Percentiles rank a stretch among this genome's conserved stretches.
Evolutionary conservation across 371 early-diverging fungal species (phyloP).

Genomic region (Choanephora cucurbitarum): DNA sequence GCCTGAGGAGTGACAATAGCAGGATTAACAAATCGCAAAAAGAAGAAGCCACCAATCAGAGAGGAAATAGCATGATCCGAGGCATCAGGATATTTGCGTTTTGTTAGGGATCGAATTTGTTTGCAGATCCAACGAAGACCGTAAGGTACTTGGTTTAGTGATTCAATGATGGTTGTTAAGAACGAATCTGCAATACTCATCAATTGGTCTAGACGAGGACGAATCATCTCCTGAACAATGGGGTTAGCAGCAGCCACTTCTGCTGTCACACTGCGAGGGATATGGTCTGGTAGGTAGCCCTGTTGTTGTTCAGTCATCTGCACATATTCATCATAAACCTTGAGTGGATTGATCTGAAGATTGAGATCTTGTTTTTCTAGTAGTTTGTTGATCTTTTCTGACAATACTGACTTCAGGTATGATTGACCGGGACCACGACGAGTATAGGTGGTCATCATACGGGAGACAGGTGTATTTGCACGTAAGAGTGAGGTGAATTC

Average conservation of each 20-base stretch:
- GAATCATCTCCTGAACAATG: constrained; percentile 73
- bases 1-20: constrained; percentile 93
- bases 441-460: constrained; percentile 97
- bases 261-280: constrained; percentile 57
- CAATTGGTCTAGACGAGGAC: constrained; percentile 71
- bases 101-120: constrained; percentile 85
- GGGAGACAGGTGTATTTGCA: constrained; percentile 93
- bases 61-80: constrained; percentile 82
- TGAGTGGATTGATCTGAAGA: constrained; percentile 89
- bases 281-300: constrained; percentile 37
- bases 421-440: constrained; percentile 93
- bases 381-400: constrained; percentile 73
- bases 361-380: constrained; percentile 62
- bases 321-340: constrained; percentile 79
- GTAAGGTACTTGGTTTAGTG: constrained; percentile 81
- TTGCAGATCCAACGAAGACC: constrained; percentile 97
- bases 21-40: constrained; percentile 91
- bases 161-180: constrained; percentile 75
- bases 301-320: constrained; percentile 51
- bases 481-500: constrained; percentile 88
- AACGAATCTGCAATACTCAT: constrained; percentile 82
- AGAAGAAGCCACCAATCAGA: constrained; percentile 92
- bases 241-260: constrained; percentile 72
- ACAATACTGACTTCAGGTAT: constrained; percentile 86
- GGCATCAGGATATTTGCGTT: constrained; percentile 84